Base-by-base conservation (phyloP, 2,329 filamentous ascomycete genomes). In the Bipolaris cookei region DNA sequence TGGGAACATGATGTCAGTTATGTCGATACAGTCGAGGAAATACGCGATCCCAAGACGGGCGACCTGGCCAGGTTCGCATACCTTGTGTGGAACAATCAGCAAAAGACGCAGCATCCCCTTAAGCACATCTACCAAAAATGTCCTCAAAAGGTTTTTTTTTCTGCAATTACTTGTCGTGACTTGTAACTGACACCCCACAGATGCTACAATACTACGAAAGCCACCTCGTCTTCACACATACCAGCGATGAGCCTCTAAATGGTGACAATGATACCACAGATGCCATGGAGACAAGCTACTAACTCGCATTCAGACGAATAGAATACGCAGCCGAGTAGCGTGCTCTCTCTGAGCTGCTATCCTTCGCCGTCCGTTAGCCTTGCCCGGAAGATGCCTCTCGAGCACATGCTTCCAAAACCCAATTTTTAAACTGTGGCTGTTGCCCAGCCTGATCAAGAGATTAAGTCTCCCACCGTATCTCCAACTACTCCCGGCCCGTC, bases 1-100 rank as follows among this genome's bases (percentile, higher is more conserved):
- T 95, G 91, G 91, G 91, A 95, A 64, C 85, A 91, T 10, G 82
- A 90, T 2, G 85, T 94, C 21, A 81, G 84, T 18, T 80, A 81
- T 1, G 87, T 95, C 30, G 90, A 92, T 63, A 90, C 88, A 0
- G 89, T 90, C 55, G 85, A 91, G 66, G 87, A 91, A 64, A 83
- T 84, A 47, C 44, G 55, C 1, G 64, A 77, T 35, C 65, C 66
- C 18, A 71, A 69, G 51, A 75, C 71, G 10, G 73, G 70, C 61
- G 79, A 83, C 23, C 80, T 78, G 3, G 84, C 82, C 57, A 79
- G 91, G 13, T 82, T 86, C 30, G 89, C 90, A 1, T 91, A 88
- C 65, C 77, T 93, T 30, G 85, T 86, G 11, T 94, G 91, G 90
- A 88, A 87, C 66, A 87, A 89, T 58, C 87, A 86, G 7, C 81